Evolutionary conservation across 2,329 filamentous ascomycete species (phyloP).

Genomic region (Colletotrichum melonis): DNA sequence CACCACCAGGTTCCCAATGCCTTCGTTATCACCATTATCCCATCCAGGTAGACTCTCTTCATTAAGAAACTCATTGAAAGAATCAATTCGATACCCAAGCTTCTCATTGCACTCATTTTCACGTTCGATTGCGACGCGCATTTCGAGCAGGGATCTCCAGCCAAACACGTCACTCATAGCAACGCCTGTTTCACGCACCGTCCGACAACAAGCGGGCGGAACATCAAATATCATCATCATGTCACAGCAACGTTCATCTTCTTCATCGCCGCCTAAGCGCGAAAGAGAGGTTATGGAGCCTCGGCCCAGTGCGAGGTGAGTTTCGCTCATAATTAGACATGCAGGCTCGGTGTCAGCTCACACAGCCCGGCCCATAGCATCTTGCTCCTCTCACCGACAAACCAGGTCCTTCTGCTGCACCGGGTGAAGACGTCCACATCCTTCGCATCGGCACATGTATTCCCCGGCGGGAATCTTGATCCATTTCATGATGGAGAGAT

Average conservation of each 20-base stretch:
- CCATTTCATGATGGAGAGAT: constrained; percentile 77
- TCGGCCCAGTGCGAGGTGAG: constrained; percentile 73
- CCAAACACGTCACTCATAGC: constrained; percentile 14
- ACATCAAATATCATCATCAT: constrained; percentile 16
- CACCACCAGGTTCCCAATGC: background rate
- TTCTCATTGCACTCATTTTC: background rate
- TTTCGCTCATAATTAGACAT: background rate
- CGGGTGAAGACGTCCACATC: constrained; percentile 84
- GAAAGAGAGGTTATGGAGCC: constrained; percentile 54
- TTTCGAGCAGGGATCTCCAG: background rate
- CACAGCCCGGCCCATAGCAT: constrained; percentile 54
- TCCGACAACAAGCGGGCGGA: background rate
- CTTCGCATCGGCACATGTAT: constrained; percentile 94
- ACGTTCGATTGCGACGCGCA: background rate
- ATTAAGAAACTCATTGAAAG: background rate
- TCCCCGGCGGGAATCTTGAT: constrained; percentile 90
- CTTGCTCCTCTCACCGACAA: constrained; percentile 84
- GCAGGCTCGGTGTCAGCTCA: constrained; percentile 18
- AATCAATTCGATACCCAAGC: background rate
- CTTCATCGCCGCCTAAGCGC: constrained; percentile 31
- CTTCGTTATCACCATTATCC: background rate
- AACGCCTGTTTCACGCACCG: background rate
- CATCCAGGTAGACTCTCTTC: background rate
- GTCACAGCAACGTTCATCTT: constrained; percentile 27
- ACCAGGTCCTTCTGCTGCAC: constrained; percentile 89